Conservation (phyloP, 1,284 basidiomycete genomes). For the Moesziomyces antarcticus region DNA sequence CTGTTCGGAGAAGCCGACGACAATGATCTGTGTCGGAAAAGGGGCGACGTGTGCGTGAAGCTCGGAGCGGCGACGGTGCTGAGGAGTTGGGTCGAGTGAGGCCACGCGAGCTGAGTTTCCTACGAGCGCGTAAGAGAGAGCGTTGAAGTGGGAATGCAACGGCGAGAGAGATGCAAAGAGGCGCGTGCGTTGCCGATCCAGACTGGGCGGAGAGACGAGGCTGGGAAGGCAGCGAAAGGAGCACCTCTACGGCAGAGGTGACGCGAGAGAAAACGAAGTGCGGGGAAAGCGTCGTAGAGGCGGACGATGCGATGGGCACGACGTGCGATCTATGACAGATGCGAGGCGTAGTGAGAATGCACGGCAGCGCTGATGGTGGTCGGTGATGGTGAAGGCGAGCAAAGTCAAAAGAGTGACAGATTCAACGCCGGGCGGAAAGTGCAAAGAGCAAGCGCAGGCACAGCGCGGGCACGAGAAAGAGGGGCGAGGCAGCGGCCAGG, state of each 20-base stretch:
- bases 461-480: constrained; percentile 9
- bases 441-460: constrained; percentile 96
- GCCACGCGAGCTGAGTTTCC: too few species aligned
- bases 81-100: too few species aligned
- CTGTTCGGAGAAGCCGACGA: too few species aligned
- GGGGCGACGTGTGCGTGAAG: too few species aligned
- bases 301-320: too few species aligned
- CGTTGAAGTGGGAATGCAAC: neutral
- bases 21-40: too few species aligned
- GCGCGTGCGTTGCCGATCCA: neutral
- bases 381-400: neutral
- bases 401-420: constrained; percentile 10
- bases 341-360: neutral
- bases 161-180: neutral
- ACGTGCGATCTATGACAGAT: neutral
- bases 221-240: neutral
- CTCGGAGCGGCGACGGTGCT: too few species aligned
- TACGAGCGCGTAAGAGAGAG: too few species aligned
- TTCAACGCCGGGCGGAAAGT: constrained; percentile 77
- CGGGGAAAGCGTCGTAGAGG: too few species aligned
- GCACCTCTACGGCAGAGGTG: neutral
- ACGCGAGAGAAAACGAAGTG: neutral
- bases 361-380: neutral
- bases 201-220: neutral
- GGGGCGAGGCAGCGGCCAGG: too few species aligned